A percentile compares a stretch with the other conserved stretches of the same genome.
Conservation (phyloP, 495 filamentous ascomycete genomes). For the Xylaria bambusicola region DNA sequence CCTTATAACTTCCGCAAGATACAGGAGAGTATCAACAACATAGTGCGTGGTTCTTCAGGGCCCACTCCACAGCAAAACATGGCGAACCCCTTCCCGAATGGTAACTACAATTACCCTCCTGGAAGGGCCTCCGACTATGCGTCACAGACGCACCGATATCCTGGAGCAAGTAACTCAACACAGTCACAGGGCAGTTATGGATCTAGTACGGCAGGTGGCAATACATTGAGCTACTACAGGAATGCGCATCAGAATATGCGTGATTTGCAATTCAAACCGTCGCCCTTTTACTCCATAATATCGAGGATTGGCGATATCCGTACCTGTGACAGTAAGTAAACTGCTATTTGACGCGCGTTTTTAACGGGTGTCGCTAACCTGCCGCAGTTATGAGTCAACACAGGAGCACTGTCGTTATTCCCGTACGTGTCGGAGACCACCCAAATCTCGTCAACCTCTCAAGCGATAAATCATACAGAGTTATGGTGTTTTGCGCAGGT, state of each 20-base stretch:
- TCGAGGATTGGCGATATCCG: constrained; percentile 61
- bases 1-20: constrained; percentile 22
- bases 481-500: constrained; percentile 81
- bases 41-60: neutral
- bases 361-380: constrained; percentile 3
- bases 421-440: constrained; percentile 54
- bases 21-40: constrained; percentile 19
- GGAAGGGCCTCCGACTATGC: neutral
- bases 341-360: constrained; percentile 9
- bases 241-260: constrained; percentile 29
- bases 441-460: constrained; percentile 51
- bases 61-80: constrained; percentile 13
- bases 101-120: constrained; percentile 13
- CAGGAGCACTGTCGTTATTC: constrained; percentile 54
- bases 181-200: constrained; percentile 13
- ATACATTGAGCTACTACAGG: constrained; percentile 5
- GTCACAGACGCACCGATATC: neutral
- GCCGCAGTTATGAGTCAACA: constrained; percentile 59
- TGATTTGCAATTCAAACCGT: constrained; percentile 65
- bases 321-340: constrained; percentile 66
- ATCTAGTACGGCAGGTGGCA: constrained; percentile 14
- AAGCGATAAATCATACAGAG: constrained; percentile 55
- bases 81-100: constrained; percentile 26
- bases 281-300: constrained; percentile 72
- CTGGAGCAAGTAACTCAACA: neutral